A percentile compares a stretch with the other conserved stretches of the same genome.
phyloP scores from a whole-genome alignment of 2,329 filamentous ascomycete genomes.

The Penicillium sp. region DNA sequence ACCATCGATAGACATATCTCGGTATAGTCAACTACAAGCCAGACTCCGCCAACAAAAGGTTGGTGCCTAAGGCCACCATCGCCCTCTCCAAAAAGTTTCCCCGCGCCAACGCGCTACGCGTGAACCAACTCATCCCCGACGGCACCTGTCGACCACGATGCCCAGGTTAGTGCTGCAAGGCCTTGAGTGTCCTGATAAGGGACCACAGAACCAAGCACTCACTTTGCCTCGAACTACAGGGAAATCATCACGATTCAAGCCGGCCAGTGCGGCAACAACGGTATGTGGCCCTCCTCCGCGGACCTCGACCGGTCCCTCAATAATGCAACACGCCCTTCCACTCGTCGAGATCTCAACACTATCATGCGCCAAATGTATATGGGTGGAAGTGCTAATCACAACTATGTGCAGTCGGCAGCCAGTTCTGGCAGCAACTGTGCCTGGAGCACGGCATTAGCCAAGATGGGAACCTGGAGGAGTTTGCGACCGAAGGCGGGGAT shows the following conservation, averaged over 20 bases:
- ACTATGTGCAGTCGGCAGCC: constrained; percentile 71
- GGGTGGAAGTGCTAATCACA: no score
- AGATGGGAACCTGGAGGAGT: constrained; percentile 95
- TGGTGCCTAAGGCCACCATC: constrained; percentile 28
- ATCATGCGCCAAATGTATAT: no score
- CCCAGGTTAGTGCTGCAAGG: constrained; percentile 33
- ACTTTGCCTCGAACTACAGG: constrained; percentile 48
- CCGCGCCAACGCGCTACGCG: constrained; percentile 39
- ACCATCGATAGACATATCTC: no score
- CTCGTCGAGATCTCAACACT: no score
- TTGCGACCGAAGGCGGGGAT: constrained; percentile 95
- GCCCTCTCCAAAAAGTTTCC: constrained; percentile 27
- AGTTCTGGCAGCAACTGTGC: constrained; percentile 99
- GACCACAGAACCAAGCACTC: constrained; percentile 1
- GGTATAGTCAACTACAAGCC: no score
- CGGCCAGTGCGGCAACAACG: constrained; percentile 98
- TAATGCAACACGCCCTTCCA: no score
- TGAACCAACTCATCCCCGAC: constrained; percentile 28
- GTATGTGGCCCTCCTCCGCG: constrained; percentile 59
- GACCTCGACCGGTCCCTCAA: constrained; percentile 20
- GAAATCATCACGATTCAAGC: constrained; percentile 99
- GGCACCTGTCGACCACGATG: constrained; percentile 35
- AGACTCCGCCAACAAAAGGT: no score
- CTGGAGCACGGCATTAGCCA: constrained; percentile 97
- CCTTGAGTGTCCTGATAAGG: no score